Base-by-base conservation (phyloP, 306 rosid species). In the Lablab purpureus region DNA sequence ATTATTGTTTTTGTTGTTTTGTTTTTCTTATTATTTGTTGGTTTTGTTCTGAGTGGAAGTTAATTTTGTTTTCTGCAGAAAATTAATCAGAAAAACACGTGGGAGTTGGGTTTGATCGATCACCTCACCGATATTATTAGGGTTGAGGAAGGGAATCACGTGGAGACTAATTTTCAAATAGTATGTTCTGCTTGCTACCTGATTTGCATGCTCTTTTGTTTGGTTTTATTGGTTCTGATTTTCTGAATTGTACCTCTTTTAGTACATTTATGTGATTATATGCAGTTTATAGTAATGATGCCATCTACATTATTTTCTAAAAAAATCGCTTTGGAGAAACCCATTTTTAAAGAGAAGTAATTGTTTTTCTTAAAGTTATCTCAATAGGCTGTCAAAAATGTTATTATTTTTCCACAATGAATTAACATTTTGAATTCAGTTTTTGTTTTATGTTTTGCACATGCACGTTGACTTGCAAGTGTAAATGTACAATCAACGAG, bases 101-200 rank as follows among this genome's bases (percentile, higher is more conserved):
- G 98, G 98, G 96, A 94, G 77, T 85, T 94, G 83, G 78, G 85
- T 74, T 86, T 94, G 96, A 92, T 94, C 21, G 96, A 94, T 81
- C 97, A 92, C 71, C 85, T 94, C 59, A 82, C 91, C 19, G 93
- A 92, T 60, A 83, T 92, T 74, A 89, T 92, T 41, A 92, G 88
- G 85, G 89, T 67, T 54, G 96, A 89, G 73, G 89, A 89, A 65
- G 94, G 92, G 25, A 78, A 77, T 37, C 87, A 90, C 28, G 66
- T 75, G 6, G 92, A 94, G 81, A 92, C 97, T 14, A 89, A 94
- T 79, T 94, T 94, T 82, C 98, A 94, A 69, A 90, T 90, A 90
- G 98, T 92, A 59, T 37, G 81, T 83, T 60, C 2, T 15, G 50
- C 6, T 75, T 62, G 15, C 22, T 32, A 23, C 40, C 40, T 64